These are phyloP conservation scores for Agapanthus africanus DNA, from an alignment of 106 monocot species.

Conservation along the genomic window DNA sequence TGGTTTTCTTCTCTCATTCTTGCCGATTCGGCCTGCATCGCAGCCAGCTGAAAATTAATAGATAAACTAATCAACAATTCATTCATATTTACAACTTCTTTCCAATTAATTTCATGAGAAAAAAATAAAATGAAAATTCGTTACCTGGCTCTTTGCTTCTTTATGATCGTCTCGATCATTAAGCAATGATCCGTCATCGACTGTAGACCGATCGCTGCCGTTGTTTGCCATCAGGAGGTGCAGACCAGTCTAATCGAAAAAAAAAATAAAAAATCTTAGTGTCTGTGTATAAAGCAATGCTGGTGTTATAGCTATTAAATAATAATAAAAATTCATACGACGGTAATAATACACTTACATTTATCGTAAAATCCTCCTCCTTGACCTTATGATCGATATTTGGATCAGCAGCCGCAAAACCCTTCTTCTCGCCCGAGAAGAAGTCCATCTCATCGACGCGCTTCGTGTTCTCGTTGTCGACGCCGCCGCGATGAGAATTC, in stretches of 20 bases:
- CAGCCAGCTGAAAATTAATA: not conserved
- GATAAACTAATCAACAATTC: no score
- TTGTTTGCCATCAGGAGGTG: conserved; percentile 44
- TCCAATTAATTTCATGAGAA: no score
- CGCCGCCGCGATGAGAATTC: no score
- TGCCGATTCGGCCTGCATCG: conserved; percentile 29
- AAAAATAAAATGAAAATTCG: not conserved
- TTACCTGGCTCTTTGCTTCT: conserved; percentile 54
- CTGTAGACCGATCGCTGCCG: conserved; percentile 57
- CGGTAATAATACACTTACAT: conserved; percentile 20
- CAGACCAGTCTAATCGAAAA: conserved; percentile 37
- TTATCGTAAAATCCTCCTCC: conserved; percentile 55
- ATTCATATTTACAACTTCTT: no score
- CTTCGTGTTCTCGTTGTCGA: not conserved
- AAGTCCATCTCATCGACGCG: conserved; percentile 62
- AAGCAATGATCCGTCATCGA: conserved; percentile 42
- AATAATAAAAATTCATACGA: not conserved
- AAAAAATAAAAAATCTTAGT: not conserved
- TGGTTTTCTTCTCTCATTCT: conserved; percentile 76
- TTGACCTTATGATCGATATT: conserved; percentile 25
- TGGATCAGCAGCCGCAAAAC: not conserved
- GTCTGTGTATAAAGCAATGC: no score
- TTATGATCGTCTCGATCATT: conserved; percentile 47
- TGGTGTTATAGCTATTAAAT: not conserved
- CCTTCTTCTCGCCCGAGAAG: conserved; percentile 61